Evolutionary conservation across 805 yeast genomes (phyloP).

Genomic region (Candida taoyuanica): DNA sequence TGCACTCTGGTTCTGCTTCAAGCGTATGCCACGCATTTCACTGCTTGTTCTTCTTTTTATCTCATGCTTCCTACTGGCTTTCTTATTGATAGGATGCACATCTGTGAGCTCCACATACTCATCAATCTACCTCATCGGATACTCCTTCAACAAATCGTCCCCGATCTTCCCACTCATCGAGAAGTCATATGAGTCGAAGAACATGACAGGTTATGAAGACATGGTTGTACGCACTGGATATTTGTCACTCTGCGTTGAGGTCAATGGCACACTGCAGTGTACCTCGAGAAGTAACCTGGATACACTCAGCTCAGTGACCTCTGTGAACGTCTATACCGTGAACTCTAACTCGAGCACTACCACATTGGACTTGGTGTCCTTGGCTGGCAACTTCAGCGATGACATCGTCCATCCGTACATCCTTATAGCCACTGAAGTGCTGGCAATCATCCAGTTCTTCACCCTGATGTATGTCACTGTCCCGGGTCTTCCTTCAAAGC

Average conservation of each 20-base stretch:
- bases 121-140: conserved; percentile 45
- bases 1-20: conserved; percentile 26
- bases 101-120: conserved; percentile 38
- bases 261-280: conserved; percentile 33
- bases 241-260: conserved; percentile 49
- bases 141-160: conserved; percentile 44
- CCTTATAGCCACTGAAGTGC: conserved; percentile 42
- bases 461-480: conserved; percentile 39
- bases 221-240: conserved; percentile 51
- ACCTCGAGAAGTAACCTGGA: conserved; percentile 29
- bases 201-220: conserved; percentile 32
- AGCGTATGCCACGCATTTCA: conserved; percentile 39
- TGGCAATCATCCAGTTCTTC: conserved; percentile 39
- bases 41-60: conserved; percentile 41
- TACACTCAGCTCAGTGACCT: conserved; percentile 25
- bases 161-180: conserved; percentile 37
- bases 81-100: conserved; percentile 54
- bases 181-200: conserved; percentile 31
- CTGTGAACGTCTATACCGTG: conserved; percentile 33
- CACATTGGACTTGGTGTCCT: conserved; percentile 39
- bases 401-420: conserved; percentile 51
- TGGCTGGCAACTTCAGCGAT: conserved; percentile 42
- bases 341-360: conserved; percentile 30
- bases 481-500: conserved; percentile 46
- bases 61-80: conserved; percentile 46